Evolutionary conservation across 768 basidiomycete genomes (phyloP), one percentile per base, ranked within the genome.

Genomic region (Paxillus rubicundulus): DNA sequence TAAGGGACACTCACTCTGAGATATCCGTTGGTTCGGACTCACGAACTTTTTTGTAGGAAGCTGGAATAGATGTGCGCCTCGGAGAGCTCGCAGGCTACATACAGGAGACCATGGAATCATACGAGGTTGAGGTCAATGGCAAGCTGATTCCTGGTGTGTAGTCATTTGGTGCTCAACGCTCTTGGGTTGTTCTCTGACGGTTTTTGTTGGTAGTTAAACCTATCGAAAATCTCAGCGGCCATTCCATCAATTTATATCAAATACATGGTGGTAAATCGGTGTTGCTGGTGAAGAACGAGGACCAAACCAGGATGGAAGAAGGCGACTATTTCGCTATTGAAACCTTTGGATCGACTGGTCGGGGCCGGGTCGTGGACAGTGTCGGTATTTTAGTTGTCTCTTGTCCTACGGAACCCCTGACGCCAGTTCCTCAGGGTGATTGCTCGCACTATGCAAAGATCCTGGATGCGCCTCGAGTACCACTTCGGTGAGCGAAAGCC

Each of bases 311-410:
- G 73, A 99, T 99, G 97, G 97, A 98, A 65, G 97, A 99, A 71
- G 97, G 95, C 37, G 97, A 98, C 63, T 98, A 98, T 66, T 99
- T 92, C 68, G 97, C 97, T 9, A 96, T 99, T 50, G 97, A 99
- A 71, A 99, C 97, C 2, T 99, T 99, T 68, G 97, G 97, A 10
- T 91, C 89, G n/a, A 98, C 96, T 0, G 96, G 97, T 14, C 79
- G 87, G 38, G 97, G 95, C 8, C 78, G 83, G 21, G 91, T 97
- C 18, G 78, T 91, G 14, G 96, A 98, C 63, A 80, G 79, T 55
- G 92, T 91, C 60, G 9, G 56, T 61, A 74, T 65, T 13, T 39
- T 28, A 4, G 5, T 17, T 57, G 42, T 28, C 30, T 33, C 18
- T 32, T 18, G 17, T 28, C 16, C 51, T 18, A 33, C 43, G 10